Percentiles rank a stretch among this genome's conserved stretches.
phyloP scores from a whole-genome alignment of 78 protist species.

The Dictyostelium firmibasis region DNA sequence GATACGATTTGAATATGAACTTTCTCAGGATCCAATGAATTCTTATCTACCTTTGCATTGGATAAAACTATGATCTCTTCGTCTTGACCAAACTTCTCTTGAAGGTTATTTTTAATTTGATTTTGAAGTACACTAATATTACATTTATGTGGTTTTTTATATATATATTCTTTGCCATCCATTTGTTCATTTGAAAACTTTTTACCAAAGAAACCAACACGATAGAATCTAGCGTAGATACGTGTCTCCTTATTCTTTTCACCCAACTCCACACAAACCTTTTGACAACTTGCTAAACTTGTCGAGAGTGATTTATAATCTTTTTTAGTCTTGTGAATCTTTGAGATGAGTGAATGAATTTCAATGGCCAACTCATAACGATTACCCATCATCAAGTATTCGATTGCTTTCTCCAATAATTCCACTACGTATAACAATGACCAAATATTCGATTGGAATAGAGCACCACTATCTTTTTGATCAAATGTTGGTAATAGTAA shows the following conservation, averaged over 20 bases:
- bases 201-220: conserved; percentile 69
- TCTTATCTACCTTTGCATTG: conserved; percentile 46
- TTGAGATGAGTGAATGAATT: conserved; percentile 53
- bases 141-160: conserved; percentile 65
- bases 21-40: conserved; percentile 23
- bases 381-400: conserved; percentile 4
- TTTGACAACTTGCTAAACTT: conserved; percentile 4
- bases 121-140: conserved; percentile 24
- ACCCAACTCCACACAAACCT: conserved; percentile 13
- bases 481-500: conserved; percentile 29
- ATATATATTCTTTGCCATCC: conserved; percentile 73
- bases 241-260: conserved; percentile 62
- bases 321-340: conserved; percentile 36
- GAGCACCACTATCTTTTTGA: conserved; percentile 45
- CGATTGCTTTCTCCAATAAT: conserved; percentile 30
- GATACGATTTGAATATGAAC: conserved; percentile 63
- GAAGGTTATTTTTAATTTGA: conserved; percentile 44
- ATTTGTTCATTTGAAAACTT: conserved; percentile 32
- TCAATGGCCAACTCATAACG: conserved; percentile 77
- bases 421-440: conserved; percentile 34
- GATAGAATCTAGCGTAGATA: conserved; percentile 69
- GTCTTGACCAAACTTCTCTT: conserved; percentile 33
- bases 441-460: conserved; percentile 53
- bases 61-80: neutral
- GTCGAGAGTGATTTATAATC: conserved; percentile 30